Base-by-base conservation (phyloP, 225 moss, liverwort and hornwort genomes). In the Pseudoscleropodium purum region DNA sequence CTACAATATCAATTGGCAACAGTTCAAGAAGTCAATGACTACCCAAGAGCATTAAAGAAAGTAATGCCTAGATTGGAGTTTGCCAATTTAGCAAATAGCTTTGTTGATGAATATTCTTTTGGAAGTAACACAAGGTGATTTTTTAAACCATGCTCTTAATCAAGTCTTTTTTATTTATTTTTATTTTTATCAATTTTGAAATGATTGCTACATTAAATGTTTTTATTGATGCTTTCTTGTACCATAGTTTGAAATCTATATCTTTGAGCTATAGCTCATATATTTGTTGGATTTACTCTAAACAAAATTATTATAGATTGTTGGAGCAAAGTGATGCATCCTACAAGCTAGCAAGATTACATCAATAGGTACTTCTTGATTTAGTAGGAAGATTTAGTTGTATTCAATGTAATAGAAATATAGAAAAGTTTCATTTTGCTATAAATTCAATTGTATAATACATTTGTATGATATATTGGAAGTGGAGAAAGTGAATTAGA, bases 131-230 rank as follows among this genome's bases (percentile, higher is more conserved):
- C 12, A 37, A 37, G 37, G 21, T 68, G 6, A 37, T 68, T 68
- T 68, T 3, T 5, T 37, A 6, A 68, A 21, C 37, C 11, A 21
- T 37, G 21, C 6, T 37, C 3, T 37, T 68, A 21, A 11, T 68
- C 3, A 0, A 6, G 20, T 11, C 0, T 37, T 12, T 3, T 37
- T 37, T 45, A 45, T 18, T 37, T n/a, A n/a, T n/a, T n/a, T n/a
- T n/a, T n/a, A n/a, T n/a, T n/a, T n/a, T n/a, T n/a, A n/a, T n/a
- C 21, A 11, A 21, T 68, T 68, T 21, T 21, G 4, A 37, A 37
- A 6, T 37, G 37, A 68, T 68, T 68, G 6, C 37, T 37, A 6
- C 21, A 21, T 67, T 3, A 3, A 37, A 20, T 18, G 19, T 11
- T 67, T 1, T 20, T 36, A 10, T 68, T 11, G 21, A 21, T 3